Conservation (phyloP, 208 protist species). For the Blastocrithidia nonstop region DNA sequence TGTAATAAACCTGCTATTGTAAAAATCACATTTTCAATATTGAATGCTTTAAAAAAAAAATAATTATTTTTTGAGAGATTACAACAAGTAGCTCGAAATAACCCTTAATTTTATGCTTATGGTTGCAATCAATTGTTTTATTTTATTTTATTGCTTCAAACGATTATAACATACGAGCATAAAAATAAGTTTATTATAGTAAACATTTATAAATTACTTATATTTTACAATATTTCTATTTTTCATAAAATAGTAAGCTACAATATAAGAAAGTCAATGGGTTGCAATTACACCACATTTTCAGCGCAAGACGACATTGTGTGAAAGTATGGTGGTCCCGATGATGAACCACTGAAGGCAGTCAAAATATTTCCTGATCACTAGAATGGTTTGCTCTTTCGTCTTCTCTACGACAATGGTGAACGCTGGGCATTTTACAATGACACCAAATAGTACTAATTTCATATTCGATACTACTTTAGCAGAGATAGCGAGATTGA, state of each 20-base stretch:
- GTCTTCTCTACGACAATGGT: constrained; percentile 34
- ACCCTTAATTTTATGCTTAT: too few species aligned
- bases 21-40: too few species aligned
- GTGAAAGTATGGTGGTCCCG: constrained; percentile 42
- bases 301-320: constrained; percentile 49
- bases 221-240: too few species aligned
- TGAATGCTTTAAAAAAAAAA: too few species aligned
- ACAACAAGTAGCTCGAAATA: too few species aligned
- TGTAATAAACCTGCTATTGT: too few species aligned
- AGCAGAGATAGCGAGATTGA: constrained; percentile 32
- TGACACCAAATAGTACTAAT: constrained; percentile 59
- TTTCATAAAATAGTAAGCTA: constrained; percentile 1
- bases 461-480: constrained; percentile 56
- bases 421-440: constrained; percentile 66
- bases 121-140: too few species aligned
- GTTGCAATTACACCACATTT: constrained; percentile 49
- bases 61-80: too few species aligned
- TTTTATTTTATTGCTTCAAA: too few species aligned
- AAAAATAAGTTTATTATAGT: too few species aligned
- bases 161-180: too few species aligned
- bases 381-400: constrained; percentile 52
- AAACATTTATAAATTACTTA: too few species aligned
- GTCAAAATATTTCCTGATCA: constrained; percentile 52
- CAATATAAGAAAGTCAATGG: constrained; percentile 24
- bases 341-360: constrained; percentile 29